Evolutionary conservation across 2,329 filamentous ascomycete species (phyloP).

Genomic region (Cephalotrichum gorgonifer): DNA sequence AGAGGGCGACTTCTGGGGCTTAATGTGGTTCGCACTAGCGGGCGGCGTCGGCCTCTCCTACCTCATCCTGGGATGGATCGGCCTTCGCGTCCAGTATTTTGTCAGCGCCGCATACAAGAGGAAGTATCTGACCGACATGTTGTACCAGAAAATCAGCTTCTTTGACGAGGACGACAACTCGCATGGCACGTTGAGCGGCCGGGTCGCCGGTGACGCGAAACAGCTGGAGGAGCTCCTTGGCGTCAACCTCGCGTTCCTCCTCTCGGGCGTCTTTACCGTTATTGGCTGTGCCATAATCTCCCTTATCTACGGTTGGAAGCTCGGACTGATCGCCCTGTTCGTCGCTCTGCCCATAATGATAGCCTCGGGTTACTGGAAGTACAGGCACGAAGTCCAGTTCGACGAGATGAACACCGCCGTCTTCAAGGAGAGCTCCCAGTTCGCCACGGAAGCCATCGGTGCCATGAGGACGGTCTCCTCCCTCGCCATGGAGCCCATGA

Average conservation of each 20-base stretch:
- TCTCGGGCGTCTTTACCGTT: conserved; percentile 9
- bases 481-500: conserved; percentile 58
- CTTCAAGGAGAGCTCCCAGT: conserved; percentile 62
- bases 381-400: conserved; percentile 54
- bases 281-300: conserved; percentile 56
- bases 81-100: conserved; percentile 25
- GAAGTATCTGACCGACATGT: conserved; percentile 50
- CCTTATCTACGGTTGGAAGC: conserved; percentile 68
- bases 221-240: conserved; percentile 53
- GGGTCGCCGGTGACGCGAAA: conserved; percentile 44
- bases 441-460: conserved; percentile 63
- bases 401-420: conserved; percentile 58
- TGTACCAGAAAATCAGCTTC: conserved; percentile 48
- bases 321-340: conserved; percentile 56
- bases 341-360: conserved; percentile 44
- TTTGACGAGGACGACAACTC: conserved; percentile 52
- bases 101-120: conserved; percentile 45
- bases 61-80: conserved; percentile 32
- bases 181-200: conserved; percentile 47
- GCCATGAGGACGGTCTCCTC: conserved; percentile 64
- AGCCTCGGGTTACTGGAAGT: conserved; percentile 35
- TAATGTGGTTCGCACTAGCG: conserved; percentile 55
- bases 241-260: conserved; percentile 51
- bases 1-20: conserved; percentile 41
- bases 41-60: conserved; percentile 41